Percentiles rank a stretch among this genome's conserved stretches.
phyloP scores from a whole-genome alignment of 1,139 yeast species.

The Tardiomyces depauwii region DNA sequence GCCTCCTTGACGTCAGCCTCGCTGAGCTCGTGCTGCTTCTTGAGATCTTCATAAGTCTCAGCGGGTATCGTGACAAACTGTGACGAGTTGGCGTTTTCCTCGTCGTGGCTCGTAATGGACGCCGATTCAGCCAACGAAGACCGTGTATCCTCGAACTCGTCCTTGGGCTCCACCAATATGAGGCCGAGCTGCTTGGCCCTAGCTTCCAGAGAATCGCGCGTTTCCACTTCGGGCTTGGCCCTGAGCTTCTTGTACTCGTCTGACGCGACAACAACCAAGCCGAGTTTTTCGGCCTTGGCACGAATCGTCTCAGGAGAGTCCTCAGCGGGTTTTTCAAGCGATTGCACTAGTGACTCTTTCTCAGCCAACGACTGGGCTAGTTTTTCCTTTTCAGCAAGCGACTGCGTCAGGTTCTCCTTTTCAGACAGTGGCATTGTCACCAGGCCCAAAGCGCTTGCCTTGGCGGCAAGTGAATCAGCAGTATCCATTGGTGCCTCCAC shows the following conservation, averaged over 20 bases:
- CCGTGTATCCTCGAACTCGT: constrained; percentile 9
- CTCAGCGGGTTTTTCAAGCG: not conserved
- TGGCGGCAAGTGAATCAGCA: constrained; percentile 3
- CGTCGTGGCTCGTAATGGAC: constrained; percentile 2
- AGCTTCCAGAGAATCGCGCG: not conserved
- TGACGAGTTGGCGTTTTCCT: constrained; percentile 5
- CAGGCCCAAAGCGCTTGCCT: constrained; percentile 8
- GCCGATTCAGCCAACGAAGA: not conserved
- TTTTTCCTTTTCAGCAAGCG: constrained; percentile 5
- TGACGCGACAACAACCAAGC: constrained; percentile 12
- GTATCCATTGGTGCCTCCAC: constrained; percentile 4
- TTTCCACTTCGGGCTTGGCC: not conserved
- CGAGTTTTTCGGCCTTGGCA: constrained; percentile 7
- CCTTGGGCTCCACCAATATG: constrained; percentile 15
- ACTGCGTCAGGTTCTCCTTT: constrained; percentile 1
- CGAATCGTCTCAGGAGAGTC: not conserved
- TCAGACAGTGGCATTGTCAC: not conserved
- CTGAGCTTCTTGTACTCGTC: constrained; percentile 17
- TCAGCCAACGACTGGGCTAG: constrained; percentile 3
- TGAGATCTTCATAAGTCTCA: constrained; percentile 11
- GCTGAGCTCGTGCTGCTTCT: constrained; percentile 3
- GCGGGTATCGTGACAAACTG: constrained; percentile 20
- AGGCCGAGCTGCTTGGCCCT: constrained; percentile 2
- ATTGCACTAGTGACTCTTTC: not conserved
- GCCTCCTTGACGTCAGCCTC: not conserved